Evolutionary conservation across 495 filamentous ascomycete genomes (phyloP).

Genomic region (Acidomyces sp.): DNA sequence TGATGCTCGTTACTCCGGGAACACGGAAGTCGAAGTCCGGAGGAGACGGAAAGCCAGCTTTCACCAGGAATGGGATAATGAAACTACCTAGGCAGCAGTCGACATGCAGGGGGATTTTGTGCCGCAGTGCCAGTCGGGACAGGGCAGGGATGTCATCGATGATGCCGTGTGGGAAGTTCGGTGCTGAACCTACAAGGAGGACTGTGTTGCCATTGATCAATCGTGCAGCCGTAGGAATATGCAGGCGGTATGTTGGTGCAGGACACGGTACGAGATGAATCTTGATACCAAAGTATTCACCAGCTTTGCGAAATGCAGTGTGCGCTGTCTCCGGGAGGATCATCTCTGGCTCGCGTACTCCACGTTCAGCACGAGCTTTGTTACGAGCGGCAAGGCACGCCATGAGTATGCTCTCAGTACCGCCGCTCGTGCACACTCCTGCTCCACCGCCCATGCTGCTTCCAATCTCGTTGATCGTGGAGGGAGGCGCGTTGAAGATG

Average conservation of each 20-base stretch:
- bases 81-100: constrained; percentile 97
- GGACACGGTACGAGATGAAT: constrained; percentile 82
- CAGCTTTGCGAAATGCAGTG: constrained; percentile 91
- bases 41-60: constrained; percentile 78
- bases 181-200: constrained; percentile 85
- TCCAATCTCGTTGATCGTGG: no score
- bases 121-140: constrained; percentile 66
- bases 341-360: constrained; percentile 92
- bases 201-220: constrained; percentile 95
- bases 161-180: constrained; percentile 96
- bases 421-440: constrained; percentile 83
- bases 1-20: constrained; percentile 86
- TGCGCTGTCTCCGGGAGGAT: constrained; percentile 91
- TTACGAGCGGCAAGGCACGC: constrained; percentile 78
- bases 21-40: constrained; percentile 86
- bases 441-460: constrained; percentile 56
- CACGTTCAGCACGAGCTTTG: constrained; percentile 71
- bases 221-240: constrained; percentile 59
- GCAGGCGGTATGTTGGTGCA: constrained; percentile 70
- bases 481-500: constrained; percentile 76
- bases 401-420: constrained; percentile 94
- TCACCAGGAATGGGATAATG: constrained; percentile 77
- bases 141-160: constrained; percentile 85
- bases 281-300: constrained; percentile 89
- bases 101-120: constrained; percentile 79